phyloP scores from a whole-genome alignment of 169 alveolate species.

The Cryptosporidium ryanae region DNA sequence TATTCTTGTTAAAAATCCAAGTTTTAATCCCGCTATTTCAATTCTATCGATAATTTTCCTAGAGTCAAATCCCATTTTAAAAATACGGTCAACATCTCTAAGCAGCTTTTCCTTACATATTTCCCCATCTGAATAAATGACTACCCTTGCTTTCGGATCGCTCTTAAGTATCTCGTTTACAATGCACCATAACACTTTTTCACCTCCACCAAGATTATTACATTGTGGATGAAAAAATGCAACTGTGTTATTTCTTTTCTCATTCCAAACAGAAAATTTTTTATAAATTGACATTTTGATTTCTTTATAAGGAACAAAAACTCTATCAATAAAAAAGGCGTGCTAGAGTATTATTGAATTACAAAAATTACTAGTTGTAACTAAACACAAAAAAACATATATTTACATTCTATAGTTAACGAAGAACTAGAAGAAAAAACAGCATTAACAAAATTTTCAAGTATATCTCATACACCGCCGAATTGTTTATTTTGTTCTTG shows the following conservation, averaged over 20 bases:
- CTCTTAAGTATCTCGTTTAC: conserved; percentile 12
- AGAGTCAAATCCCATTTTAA: conserved; percentile 9
- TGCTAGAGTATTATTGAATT: background rate
- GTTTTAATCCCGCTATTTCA: conserved; percentile 3
- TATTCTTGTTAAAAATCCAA: conserved; percentile 14
- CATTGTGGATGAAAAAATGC: conserved; percentile 77
- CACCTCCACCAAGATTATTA: conserved; percentile 75
- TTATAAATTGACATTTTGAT: background rate
- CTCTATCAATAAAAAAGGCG: background rate
- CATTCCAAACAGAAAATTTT: conserved; percentile 14
- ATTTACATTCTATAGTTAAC: too few relatives aligned
- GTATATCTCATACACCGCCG: too few relatives aligned
- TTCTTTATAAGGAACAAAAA: background rate
- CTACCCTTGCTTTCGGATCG: conserved; percentile 16
- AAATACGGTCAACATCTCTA: background rate
- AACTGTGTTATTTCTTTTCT: conserved; percentile 27
- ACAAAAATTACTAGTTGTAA: too few relatives aligned
- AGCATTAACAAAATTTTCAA: too few relatives aligned
- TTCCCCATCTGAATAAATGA: conserved; percentile 17
- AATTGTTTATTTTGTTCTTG: too few relatives aligned
- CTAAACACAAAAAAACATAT: too few relatives aligned
- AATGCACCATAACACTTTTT: conserved; percentile 75
- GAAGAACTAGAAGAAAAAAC: too few relatives aligned
- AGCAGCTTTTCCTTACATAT: conserved; percentile 3
- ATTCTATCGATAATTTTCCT: conserved; percentile 33